Evolutionary conservation across 2,329 filamentous ascomycete genomes (phyloP).

Genomic region (Trichophyton equinum): DNA sequence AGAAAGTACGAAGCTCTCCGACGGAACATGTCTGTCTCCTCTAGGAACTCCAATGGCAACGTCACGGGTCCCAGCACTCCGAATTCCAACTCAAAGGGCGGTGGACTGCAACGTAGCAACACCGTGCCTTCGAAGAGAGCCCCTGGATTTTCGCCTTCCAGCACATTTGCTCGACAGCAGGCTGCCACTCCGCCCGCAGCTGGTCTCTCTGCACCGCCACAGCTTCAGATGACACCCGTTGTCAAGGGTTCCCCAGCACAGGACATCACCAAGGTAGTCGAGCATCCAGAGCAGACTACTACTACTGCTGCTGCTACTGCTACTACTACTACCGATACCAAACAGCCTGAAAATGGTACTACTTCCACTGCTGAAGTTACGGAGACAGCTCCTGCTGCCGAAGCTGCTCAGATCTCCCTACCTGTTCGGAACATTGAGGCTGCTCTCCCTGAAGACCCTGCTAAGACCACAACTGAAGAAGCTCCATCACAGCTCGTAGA

Average conservation of each 20-base stretch:
- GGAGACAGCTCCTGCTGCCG: not conserved
- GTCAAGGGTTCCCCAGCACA: conserved; percentile 17
- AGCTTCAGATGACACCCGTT: conserved; percentile 19
- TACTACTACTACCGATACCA: not conserved
- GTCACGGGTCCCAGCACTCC: conserved; percentile 54
- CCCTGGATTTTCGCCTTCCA: conserved; percentile 31
- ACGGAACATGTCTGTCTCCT: conserved; percentile 84
- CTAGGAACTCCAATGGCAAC: conserved; percentile 55
- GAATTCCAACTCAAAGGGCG: conserved; percentile 34
- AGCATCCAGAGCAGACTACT: conserved; percentile 2
- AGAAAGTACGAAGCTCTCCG: conserved; percentile 61
- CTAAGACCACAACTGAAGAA: not conserved
- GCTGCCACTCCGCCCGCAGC: conserved; percentile 31
- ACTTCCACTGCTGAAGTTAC: not conserved
- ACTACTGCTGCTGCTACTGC: not conserved
- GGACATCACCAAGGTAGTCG: conserved; percentile 7
- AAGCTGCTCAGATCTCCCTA: not conserved
- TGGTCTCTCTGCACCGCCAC: conserved; percentile 22
- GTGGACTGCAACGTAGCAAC: conserved; percentile 64
- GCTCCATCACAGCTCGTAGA: not conserved
- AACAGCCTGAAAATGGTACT: conserved; percentile 5
- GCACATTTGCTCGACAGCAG: conserved; percentile 6
- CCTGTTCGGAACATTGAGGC: not conserved
- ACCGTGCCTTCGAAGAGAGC: conserved; percentile 73
- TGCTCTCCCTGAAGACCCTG: not conserved